Evolutionary conservation across 2,329 filamentous ascomycete genomes (phyloP), one percentile per base, ranked within the genome.

Genomic region (Lizonia empirigonia): DNA sequence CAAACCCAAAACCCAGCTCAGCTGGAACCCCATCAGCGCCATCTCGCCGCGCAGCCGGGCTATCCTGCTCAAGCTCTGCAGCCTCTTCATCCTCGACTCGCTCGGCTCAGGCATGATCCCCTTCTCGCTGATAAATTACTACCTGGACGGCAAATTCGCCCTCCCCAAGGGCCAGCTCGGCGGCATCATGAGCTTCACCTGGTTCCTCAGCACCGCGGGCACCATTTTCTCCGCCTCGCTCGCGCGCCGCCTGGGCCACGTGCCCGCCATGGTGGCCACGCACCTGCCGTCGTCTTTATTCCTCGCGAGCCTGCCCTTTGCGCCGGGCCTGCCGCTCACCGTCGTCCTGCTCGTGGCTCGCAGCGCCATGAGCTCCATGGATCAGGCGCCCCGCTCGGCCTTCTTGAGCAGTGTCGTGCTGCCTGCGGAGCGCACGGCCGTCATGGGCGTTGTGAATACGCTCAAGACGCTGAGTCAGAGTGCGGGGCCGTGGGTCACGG

Each of bases 61-160:
- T 0, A 77, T 85, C 23, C 75, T 89, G 5, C 68, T 82, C 42
- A 82, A 84, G 40, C 77, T 93, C 0, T 88, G 85, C 64, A 71
- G 87, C 7, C 75, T 93, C 1, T 87, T 91, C 60, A 81, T 80
- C 1, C 64, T 91, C 5, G 88, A 91, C 67, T 82, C 85, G 0
- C 82, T 91, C 49, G 87, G 86, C 1, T 87, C 85, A 1, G 88
- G 89, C 2, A 80, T 92, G 67, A 86, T 85, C 4, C 83, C 71
- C 13, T 74, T 72, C 60, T 72, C 73, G 8, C 47, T 71, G 7
- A 60, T 75, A 24, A 80, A 83, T 56, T 83, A 79, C 49, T 84
- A 82, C 65, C 83, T 81, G 68, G 79, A 85, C 60, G 77, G 79
- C 36, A 84, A 84, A 54, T 85, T 85, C 58, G 61, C 74, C 26